Evolutionary conservation across 257 asterid species (phyloP).

Genomic region (Solanum lycopersicoides): DNA sequence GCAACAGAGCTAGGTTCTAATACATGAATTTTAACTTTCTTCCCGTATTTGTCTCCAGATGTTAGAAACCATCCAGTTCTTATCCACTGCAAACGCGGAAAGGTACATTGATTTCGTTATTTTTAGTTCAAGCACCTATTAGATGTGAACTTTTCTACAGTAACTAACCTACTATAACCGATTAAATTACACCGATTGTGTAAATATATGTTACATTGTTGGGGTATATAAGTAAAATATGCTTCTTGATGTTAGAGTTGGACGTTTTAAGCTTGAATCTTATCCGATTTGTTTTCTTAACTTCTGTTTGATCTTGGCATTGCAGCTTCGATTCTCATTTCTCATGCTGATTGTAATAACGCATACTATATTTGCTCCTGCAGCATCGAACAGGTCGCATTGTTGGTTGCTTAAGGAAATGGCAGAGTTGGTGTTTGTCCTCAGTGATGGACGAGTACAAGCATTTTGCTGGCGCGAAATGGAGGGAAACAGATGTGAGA

Average conservation of each 20-base stretch:
- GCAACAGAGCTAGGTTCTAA: not conserved
- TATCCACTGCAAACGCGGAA: slow-evolving; percentile 40
- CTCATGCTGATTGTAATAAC: not conserved
- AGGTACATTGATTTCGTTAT: slow-evolving; percentile 3
- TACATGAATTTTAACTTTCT: not conserved
- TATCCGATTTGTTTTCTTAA: not conserved
- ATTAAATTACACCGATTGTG: not conserved
- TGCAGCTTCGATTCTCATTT: not conserved
- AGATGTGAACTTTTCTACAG: not conserved
- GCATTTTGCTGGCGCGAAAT: slow-evolving; percentile 23
- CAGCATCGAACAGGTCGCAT: slow-evolving; percentile 43
- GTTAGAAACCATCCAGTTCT: slow-evolving; percentile 38
- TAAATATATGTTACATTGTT: not conserved
- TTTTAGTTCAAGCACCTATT: not conserved
- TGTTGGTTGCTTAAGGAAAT: slow-evolving; percentile 36
- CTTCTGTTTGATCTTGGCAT: not conserved
- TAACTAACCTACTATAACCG: not conserved
- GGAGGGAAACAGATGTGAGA: slow-evolving; percentile 19
- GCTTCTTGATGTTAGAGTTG: not conserved
- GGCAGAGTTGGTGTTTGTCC: slow-evolving; percentile 36
- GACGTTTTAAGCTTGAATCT: not conserved
- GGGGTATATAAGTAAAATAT: not conserved
- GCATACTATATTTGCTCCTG: not conserved
- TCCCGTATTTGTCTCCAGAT: slow-evolving; percentile 8
- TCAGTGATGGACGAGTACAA: slow-evolving; percentile 34